These are phyloP conservation scores for Acer campestre DNA, from an alignment of 345 rosid species.

Conservation along the genomic window DNA sequence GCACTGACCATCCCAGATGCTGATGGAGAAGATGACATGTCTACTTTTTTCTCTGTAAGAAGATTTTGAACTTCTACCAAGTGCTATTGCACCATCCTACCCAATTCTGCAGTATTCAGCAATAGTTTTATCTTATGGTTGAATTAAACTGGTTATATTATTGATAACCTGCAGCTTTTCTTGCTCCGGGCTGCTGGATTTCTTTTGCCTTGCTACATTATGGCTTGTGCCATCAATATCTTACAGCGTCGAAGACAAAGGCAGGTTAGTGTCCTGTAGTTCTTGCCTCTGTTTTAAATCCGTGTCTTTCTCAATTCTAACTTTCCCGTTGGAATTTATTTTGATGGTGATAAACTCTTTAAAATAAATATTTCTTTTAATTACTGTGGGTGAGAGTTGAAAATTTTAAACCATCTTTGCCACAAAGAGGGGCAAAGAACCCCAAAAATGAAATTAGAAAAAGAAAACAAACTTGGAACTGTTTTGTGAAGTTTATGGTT, in stretches of 20 bases:
- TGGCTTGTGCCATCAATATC: conserved; percentile 98
- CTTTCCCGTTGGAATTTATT: not conserved
- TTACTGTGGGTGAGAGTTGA: not conserved
- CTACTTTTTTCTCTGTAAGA: conserved; percentile 89
- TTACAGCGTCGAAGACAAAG: conserved; percentile 93
- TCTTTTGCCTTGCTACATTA: conserved; percentile 95
- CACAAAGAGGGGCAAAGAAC: not conserved
- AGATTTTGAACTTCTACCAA: conserved; percentile 10
- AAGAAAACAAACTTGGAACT: not conserved
- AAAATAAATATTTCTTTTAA: not conserved
- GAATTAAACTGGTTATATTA: conserved; percentile 6
- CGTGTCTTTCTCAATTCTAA: conserved; percentile 42
- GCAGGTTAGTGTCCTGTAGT: conserved; percentile 64
- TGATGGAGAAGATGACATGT: conserved; percentile 78
- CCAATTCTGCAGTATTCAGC: not conserved
- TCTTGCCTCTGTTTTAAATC: conserved; percentile 71
- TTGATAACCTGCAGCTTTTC: conserved; percentile 65
- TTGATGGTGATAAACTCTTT: not conserved
- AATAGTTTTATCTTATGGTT: not conserved
- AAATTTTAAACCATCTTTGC: not conserved
- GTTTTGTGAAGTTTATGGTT: conserved; percentile 4
- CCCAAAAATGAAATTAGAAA: not conserved
- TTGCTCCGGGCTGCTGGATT: conserved; percentile 91
- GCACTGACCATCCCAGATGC: conserved; percentile 73
- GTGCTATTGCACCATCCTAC: not conserved